phyloP scores from a whole-genome alignment of 495 filamentous ascomycete species.

The Tricharina praecox region DNA sequence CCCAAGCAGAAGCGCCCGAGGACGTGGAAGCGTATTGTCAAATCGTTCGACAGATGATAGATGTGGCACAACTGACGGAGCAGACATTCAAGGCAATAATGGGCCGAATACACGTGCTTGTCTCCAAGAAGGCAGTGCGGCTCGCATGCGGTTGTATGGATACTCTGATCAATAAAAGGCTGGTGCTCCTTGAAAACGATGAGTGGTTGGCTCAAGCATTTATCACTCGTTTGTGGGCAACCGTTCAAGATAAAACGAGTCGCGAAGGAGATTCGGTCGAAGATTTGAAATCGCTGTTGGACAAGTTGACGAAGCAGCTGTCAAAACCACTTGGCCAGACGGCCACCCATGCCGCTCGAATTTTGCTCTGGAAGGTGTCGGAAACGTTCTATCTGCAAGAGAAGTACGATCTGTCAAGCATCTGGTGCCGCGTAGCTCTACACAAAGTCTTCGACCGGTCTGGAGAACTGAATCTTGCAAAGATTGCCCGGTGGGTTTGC shows the following conservation, averaged over 20 bases:
- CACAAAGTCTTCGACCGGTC: conserved; percentile 47
- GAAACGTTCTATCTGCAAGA: conserved; percentile 39
- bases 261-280: conserved; percentile 8
- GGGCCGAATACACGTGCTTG: conserved; percentile 50
- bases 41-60: conserved; percentile 38
- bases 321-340: conserved; percentile 33
- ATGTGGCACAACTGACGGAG: conserved; percentile 36
- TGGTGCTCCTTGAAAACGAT: conserved; percentile 28
- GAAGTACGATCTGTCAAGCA: conserved; percentile 38
- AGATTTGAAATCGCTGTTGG: conserved; percentile 28
- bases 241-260: conserved; percentile 26
- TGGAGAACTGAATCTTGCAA: conserved; percentile 44
- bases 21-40: conserved; percentile 33
- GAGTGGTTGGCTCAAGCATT: conserved; percentile 49
- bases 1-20: conserved; percentile 30
- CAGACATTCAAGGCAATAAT: conserved; percentile 51
- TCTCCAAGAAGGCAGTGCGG: conserved; percentile 34
- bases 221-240: conserved; percentile 45
- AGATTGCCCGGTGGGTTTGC: conserved; percentile 45
- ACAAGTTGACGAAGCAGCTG: conserved; percentile 28
- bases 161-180: conserved; percentile 37
- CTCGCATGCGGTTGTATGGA: conserved; percentile 40
- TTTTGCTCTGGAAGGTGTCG: conserved; percentile 63
- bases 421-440: conserved; percentile 57
- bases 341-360: conserved; percentile 53